Evolutionary conservation across 352 stramenopile species (phyloP), one percentile per base, ranked within the genome.

Genomic region (Phytophthora palmivora): DNA sequence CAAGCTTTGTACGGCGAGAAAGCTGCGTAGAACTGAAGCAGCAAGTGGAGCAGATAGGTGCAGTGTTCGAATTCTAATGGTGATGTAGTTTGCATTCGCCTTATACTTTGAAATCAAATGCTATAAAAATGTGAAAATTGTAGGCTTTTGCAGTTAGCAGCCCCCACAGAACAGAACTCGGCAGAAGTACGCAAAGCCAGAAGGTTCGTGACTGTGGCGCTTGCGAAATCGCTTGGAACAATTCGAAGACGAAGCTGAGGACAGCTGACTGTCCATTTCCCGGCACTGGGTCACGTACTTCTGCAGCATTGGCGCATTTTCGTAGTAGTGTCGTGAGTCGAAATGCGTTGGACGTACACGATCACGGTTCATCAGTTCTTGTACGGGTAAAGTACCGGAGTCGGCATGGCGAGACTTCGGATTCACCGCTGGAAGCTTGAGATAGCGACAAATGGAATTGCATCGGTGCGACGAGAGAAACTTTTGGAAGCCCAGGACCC

Each of bases 401-500:
- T 94, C 84, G 1, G 83, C 78, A 39, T 92, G 79, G 19, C 82
- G 77, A 12, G 89, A 74, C 62, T 95, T 93, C 3, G 87, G 87
- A 36, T 95, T 95, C 22, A 93, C 81, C 1, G 75, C 66, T 44
- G 87, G 87, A 6, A 95, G 72, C 62, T 95, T 95, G 41, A 95
- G 70, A 58, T 95, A 95, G 46, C 82, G 82, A 45, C 87, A 95
- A 52, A 96, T 96, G 22, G 82, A 91, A 62, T 96, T 96, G 77
- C 89, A 96, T 16, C 85, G 84, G 45, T 96, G 89, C 6, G 87
- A 92, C 10, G 86, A 88, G 21, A 96, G 64, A 46, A 96, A 96
- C 38, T 94, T 95, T 38, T 96, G 79, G 50, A 96, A 95, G 33
- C 88, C 88, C 10, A 89, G 59, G 12, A 87, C 82, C 12, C 87